phyloP scores from a whole-genome alignment of 768 basidiomycete species.

The Cytidiella melzeri region DNA sequence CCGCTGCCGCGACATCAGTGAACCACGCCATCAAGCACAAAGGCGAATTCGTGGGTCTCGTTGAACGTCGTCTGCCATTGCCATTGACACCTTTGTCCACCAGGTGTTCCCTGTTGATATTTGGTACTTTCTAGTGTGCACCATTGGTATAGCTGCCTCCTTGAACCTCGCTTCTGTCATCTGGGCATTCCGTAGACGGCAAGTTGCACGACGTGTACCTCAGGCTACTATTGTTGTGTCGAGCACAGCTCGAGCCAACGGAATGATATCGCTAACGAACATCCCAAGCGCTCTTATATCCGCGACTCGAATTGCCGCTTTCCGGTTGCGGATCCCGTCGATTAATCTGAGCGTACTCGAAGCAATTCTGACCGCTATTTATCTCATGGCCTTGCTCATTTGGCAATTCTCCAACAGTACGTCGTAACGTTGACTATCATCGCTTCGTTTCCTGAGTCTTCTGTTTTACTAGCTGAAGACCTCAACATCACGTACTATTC shows the following conservation, averaged over 20 bases:
- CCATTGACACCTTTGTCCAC: background rate
- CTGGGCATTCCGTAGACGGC: slow-evolving; percentile 17
- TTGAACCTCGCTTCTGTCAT: slow-evolving; percentile 14
- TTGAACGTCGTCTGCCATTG: background rate
- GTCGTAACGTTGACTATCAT: no score
- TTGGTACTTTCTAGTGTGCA: slow-evolving; percentile 13
- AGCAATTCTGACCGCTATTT: slow-evolving; percentile 20
- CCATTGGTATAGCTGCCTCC: slow-evolving; percentile 14
- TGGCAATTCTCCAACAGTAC: slow-evolving; percentile 26
- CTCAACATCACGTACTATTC: slow-evolving; percentile 17
- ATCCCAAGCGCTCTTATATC: slow-evolving; percentile 22
- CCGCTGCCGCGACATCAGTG: slow-evolving; percentile 6
- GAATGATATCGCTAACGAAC: slow-evolving; percentile 15
- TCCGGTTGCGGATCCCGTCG: slow-evolving; percentile 23
- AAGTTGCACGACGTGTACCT: background rate
- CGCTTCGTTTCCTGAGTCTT: no score
- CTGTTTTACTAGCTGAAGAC: slow-evolving; percentile 6
- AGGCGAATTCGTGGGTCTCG: slow-evolving; percentile 7
- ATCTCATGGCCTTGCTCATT: slow-evolving; percentile 23
- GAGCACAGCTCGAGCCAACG: background rate
- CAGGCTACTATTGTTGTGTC: background rate
- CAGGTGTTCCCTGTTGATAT: slow-evolving; percentile 16
- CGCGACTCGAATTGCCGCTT: slow-evolving; percentile 21
- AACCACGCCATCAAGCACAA: slow-evolving; percentile 10
- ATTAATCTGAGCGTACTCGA: slow-evolving; percentile 24